Conservation (phyloP, 139 green algal genomes). For the Ettlia oleoabundans region DNA sequence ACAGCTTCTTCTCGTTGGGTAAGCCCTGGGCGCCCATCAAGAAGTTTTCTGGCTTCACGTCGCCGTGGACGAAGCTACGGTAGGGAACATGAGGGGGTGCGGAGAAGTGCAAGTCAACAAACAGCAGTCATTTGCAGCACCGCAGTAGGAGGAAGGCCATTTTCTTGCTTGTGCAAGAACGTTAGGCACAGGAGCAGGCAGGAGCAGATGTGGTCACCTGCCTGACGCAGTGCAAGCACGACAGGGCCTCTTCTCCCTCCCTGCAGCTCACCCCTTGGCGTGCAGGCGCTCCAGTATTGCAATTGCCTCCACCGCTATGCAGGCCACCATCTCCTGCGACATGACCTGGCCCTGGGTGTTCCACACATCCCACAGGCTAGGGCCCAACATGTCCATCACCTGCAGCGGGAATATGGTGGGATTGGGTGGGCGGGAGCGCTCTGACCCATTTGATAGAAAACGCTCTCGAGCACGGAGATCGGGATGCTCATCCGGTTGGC, state of each 20-base stretch:
- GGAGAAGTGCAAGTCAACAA: no score
- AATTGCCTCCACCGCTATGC: slow-evolving; percentile 97
- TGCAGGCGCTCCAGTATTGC: slow-evolving; percentile 98
- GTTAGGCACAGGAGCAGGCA: no score
- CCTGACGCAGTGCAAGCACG: no score
- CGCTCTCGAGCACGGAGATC: no score
- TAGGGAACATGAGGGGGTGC: no score
- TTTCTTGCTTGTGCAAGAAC: no score
- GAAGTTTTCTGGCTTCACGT: slow-evolving; percentile 99
- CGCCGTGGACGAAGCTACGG: slow-evolving; percentile 95
- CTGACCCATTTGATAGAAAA: no score
- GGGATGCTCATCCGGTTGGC: no score
- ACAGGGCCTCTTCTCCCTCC: no score
- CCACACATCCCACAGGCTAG: slow-evolving; percentile 98
- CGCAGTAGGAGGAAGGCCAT: no score
- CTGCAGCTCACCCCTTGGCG: slow-evolving; percentile 79
- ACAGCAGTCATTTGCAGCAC: no score
- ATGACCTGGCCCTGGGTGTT: slow-evolving; percentile 94
- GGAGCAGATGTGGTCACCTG: no score
- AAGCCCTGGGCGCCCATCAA: slow-evolving; percentile 86
- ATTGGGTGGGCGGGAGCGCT: not conserved
- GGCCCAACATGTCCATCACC: slow-evolving; percentile 99
- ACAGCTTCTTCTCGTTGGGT: slow-evolving; percentile 94
- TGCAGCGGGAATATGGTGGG: slow-evolving; percentile 39
- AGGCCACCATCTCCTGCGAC: slow-evolving; percentile 99